phyloP scores from a whole-genome alignment of 176 grass and related monocot genomes.

The Panicum miliaceum region DNA sequence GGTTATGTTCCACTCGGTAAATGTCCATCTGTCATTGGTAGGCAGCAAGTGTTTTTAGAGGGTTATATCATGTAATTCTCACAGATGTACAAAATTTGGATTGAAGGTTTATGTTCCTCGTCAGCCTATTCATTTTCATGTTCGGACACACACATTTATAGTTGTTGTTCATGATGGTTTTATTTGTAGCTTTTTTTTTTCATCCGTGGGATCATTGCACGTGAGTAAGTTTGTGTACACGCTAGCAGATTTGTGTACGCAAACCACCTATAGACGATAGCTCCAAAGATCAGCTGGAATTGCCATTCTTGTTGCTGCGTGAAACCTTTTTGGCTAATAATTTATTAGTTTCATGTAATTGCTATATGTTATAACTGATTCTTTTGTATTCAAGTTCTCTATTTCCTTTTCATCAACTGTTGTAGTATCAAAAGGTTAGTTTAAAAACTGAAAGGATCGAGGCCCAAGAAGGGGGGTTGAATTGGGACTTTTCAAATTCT shows the following conservation, averaged over 20 bases:
- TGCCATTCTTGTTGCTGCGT: background rate
- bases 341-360: background rate
- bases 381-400: background rate
- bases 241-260: background rate
- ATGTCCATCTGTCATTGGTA: slow-evolving; percentile 47
- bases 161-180: slow-evolving; percentile 5
- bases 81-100: slow-evolving; percentile 48
- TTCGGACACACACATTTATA: slow-evolving; percentile 1
- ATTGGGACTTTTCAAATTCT: no score
- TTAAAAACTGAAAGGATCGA: no score
- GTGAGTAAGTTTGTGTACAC: background rate
- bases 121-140: slow-evolving; percentile 5
- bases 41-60: slow-evolving; percentile 43
- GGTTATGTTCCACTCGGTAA: slow-evolving; percentile 41
- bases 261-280: background rate
- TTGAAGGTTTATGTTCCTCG: slow-evolving; percentile 38
- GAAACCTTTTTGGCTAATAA: background rate
- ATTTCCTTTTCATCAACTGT: no score
- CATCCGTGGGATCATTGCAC: background rate
- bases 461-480: no score
- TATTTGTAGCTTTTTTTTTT: background rate
- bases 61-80: slow-evolving; percentile 39
- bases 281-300: background rate
- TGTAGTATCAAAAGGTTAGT: no score
- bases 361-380: background rate